A percentile compares a stretch with the other conserved stretches of the same genome.
Conservation (phyloP, 805 yeast genomes). For the Hanseniaspora pseudoguilliermondii region DNA sequence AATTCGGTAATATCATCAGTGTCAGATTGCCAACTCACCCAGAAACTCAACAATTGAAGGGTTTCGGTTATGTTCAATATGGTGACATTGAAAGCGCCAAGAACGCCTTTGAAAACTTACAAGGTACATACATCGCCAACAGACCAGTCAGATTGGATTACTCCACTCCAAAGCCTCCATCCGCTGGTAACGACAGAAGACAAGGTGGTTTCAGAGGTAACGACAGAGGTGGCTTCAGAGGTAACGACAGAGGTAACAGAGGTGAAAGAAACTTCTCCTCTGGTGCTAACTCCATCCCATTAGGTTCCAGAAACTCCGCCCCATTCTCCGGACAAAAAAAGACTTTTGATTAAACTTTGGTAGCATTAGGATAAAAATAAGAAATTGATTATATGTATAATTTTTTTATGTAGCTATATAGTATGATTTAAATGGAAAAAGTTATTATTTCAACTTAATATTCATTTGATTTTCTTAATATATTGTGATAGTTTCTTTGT, state of each 20-base stretch:
- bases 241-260: slow-evolving; percentile 26
- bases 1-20: slow-evolving; percentile 70
- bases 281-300: slow-evolving; percentile 57
- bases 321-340: slow-evolving; percentile 76
- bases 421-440: not conserved
- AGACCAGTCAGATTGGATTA: slow-evolving; percentile 90
- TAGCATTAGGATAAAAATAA: not conserved
- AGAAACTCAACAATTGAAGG: slow-evolving; percentile 97
- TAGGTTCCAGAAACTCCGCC: slow-evolving; percentile 33
- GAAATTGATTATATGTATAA: not conserved
- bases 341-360: slow-evolving; percentile 50
- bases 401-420: not conserved
- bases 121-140: slow-evolving; percentile 81
- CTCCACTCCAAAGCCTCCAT: slow-evolving; percentile 74
- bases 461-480: too few species aligned
- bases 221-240: slow-evolving; percentile 24
- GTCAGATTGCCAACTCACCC: slow-evolving; percentile 97
- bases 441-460: not conserved
- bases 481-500: too few species aligned
- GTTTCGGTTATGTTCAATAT: slow-evolving; percentile 95
- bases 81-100: slow-evolving; percentile 78
- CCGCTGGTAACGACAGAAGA: slow-evolving; percentile 30
- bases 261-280: slow-evolving; percentile 32
- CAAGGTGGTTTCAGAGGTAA: slow-evolving; percentile 33
- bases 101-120: slow-evolving; percentile 71